These are phyloP conservation scores for Gnomoniopsis sp. DNA, from an alignment of 2,329 filamentous ascomycete species.

Conservation along the genomic window DNA sequence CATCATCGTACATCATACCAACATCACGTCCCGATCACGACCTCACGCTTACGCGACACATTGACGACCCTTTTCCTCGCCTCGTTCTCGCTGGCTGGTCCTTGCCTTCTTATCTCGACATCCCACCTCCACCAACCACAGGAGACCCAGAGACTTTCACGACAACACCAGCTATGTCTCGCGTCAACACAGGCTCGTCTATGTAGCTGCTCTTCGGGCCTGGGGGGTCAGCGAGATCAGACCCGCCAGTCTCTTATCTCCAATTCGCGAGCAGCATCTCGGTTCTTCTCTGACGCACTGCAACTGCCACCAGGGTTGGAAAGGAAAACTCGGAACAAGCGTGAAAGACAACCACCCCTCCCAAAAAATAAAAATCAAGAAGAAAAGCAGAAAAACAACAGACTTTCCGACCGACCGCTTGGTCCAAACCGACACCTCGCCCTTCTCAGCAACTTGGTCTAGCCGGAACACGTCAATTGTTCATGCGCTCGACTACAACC, in stretches of 20 bases:
- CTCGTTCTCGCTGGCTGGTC: background rate
- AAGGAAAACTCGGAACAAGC: no score
- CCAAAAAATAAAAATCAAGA: no score
- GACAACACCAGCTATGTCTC: conserved; percentile 19
- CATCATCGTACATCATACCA: background rate
- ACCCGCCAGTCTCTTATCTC: background rate
- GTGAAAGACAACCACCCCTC: no score
- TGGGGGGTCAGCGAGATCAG: conserved; percentile 16
- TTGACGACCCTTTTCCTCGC: background rate
- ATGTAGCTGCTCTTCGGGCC: conserved; percentile 13
- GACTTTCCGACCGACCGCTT: background rate
- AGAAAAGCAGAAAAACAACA: background rate
- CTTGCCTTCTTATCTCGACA: conserved; percentile 2
- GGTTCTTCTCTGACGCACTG: no score
- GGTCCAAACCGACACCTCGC: background rate
- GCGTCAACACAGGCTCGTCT: conserved; percentile 13
- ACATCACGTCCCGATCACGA: background rate
- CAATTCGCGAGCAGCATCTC: background rate
- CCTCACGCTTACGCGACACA: background rate
- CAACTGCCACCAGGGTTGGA: no score
- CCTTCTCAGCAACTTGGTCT: conserved; percentile 20
- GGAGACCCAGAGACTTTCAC: conserved; percentile 6
- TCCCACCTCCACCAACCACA: background rate
- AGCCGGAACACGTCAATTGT: conserved; percentile 14
- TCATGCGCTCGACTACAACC: conserved; percentile 5